Evolutionary conservation across 495 filamentous ascomycete genomes (phyloP), one percentile per base, ranked within the genome.

Genomic region (Neurospora pannonica): DNA sequence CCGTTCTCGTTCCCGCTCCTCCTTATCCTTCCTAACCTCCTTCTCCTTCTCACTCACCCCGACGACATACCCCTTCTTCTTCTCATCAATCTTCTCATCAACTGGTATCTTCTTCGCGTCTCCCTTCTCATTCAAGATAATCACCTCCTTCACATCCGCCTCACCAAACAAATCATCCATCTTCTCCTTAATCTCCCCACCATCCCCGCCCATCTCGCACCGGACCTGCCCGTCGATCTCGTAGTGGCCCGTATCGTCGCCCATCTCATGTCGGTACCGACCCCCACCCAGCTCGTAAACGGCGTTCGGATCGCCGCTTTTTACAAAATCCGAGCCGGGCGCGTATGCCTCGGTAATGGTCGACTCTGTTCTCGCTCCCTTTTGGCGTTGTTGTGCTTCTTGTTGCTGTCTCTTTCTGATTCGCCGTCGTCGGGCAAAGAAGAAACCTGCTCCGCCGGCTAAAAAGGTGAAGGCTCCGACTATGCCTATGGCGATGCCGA

Each of bases 241-340:
- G 2, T 71, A 70, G 40, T 75, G 74, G 19, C 60, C 75, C 4
- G 70, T 60, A 11, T 74, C 78, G 11, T 34, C 72, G 4, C 38
- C 71, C 78, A 81, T 77, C 72, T 82, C 80, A 19, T 75, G 43
- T 21, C 79, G 75, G 28, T 62, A 75, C 73, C 67, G 74, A 2
- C 69, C 74, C 19, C 77, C 78, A 24, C 79, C 79, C 60, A 81
- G 36, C 75, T 81, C 81, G 54, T 77, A 75, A 11, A 76, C 70
- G 17, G 71, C 62, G 38, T 19, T 34, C 38, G 48, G 21, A 4
- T 38, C 13, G 21, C 43, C 48, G 10, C 38, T 8, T 5, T 67
- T 6, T 2, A 17, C 9, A 3, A 36, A 10, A 2, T 39, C 4
- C 13, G 60, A 9, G 2, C 37, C 17, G 40, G 62, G 6, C 24